These are phyloP conservation scores for Grosmannia clavigera DNA, from an alignment of 2,329 filamentous ascomycete genomes.

Conservation along the genomic window DNA sequence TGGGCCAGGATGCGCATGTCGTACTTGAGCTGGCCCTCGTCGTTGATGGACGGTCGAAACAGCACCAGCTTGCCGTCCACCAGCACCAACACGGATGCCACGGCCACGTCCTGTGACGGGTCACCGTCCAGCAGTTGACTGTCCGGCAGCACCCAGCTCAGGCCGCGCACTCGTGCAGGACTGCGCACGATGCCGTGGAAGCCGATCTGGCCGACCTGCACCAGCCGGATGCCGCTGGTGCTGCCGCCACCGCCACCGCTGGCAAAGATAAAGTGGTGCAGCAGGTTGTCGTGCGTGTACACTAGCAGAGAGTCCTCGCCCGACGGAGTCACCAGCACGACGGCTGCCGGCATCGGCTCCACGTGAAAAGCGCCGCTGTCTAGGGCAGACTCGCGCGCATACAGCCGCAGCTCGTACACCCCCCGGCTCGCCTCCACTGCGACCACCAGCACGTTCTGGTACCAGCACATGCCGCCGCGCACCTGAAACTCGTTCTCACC, in stretches of 20 bases:
- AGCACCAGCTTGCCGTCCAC: constrained; percentile 94
- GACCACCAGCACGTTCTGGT: constrained; percentile 86
- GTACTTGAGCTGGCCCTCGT: constrained; percentile 80
- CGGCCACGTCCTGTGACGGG: constrained; percentile 86
- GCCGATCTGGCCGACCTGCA: constrained; percentile 95
- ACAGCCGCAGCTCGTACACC: constrained; percentile 75
- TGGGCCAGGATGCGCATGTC: constrained; percentile 96
- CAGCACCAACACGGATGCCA: constrained; percentile 88
- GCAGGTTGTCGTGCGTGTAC: constrained; percentile 91
- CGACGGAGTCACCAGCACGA: constrained; percentile 80
- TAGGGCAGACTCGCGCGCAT: constrained; percentile 73
- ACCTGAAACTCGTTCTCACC: constrained; percentile 87
- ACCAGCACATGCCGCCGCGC: constrained; percentile 96
- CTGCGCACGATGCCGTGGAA: constrained; percentile 94
- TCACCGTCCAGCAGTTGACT: constrained; percentile 81
- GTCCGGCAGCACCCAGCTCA: constrained; percentile 94
- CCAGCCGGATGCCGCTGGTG: constrained; percentile 44
- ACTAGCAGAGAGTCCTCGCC: constrained; percentile 91
- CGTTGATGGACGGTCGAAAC: constrained; percentile 73
- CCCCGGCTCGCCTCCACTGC: constrained; percentile 66
- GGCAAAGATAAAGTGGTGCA: constrained; percentile 90
- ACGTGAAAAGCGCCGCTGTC: constrained; percentile 61
- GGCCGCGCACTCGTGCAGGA: constrained; percentile 77
- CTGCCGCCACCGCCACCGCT: constrained; percentile 23
- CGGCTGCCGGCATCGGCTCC: constrained; percentile 68